A percentile compares a stretch with the other conserved stretches of the same genome.
Conservation (phyloP, 2,329 filamentous ascomycete species). For the Cytospora chrysosperma region DNA sequence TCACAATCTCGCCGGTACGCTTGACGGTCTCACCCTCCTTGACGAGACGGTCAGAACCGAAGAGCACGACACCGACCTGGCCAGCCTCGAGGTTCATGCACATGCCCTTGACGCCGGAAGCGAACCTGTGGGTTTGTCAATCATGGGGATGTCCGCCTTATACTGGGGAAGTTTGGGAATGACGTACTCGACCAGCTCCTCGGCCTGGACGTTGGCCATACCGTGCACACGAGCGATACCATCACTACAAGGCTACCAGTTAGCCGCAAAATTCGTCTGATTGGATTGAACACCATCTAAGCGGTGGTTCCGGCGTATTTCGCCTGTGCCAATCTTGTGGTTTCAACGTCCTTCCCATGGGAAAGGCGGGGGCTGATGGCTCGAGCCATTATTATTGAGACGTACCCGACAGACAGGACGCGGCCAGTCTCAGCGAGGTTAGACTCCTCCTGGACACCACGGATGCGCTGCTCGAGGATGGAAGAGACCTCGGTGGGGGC, state of each 20-base stretch:
- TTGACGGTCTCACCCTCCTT: conserved; percentile 99
- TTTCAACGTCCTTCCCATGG: neutral
- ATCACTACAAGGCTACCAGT: conserved; percentile 65
- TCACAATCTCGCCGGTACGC: conserved; percentile 98
- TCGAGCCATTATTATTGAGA: conserved; percentile 33
- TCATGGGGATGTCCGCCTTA: conserved; percentile 13
- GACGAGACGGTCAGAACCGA: conserved; percentile 99
- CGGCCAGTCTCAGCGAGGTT: conserved; percentile 97
- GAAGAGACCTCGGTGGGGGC: conserved; percentile 97
- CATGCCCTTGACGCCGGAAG: conserved; percentile 99
- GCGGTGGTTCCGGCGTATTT: neutral
- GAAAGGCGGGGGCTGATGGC: neutral
- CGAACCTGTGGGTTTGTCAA: conserved; percentile 66
- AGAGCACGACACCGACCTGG: conserved; percentile 99
- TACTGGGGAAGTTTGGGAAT: conserved; percentile 22
- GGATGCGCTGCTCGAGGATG: conserved; percentile 98
- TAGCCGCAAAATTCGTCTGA: conserved; percentile 28
- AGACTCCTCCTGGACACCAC: conserved; percentile 96
- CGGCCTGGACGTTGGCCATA: conserved; percentile 99
- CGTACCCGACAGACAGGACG: conserved; percentile 98
- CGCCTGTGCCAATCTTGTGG: conserved; percentile 4
- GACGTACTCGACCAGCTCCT: conserved; percentile 99
- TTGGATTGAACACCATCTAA: neutral
- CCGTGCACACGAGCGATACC: conserved; percentile 99
- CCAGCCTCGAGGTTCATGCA: conserved; percentile 99